Evolutionary conservation across 768 basidiomycete genomes (phyloP), one percentile per base, ranked within the genome.

Genomic region (Pisolithus microcarpus): DNA sequence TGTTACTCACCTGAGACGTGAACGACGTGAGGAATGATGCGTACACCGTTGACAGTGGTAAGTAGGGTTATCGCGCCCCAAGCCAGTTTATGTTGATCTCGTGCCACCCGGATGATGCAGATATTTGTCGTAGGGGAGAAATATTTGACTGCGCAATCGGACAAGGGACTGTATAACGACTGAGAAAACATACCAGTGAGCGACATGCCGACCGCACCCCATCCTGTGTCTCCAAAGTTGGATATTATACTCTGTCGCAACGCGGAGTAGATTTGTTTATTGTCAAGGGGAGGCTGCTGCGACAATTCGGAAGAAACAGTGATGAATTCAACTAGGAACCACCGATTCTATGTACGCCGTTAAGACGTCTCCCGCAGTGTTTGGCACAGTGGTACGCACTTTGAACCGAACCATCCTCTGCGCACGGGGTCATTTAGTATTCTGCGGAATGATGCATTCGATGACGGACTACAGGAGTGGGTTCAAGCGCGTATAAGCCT

Each of bases 261-360:
- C 0, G 90, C 82, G 3, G 72, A 64, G 68, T 79, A 89, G 46
- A 93, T 77, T 18, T 77, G 75, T 58, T 81, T 85, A n/a, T 77
- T 74, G 43, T 81, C 81, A 10, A 87, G 61, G 44, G 66, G 56
- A 31, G 48, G 24, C 21, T 49, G 51, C 18, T 52, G 34, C 51
- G 49, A 45, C 43, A 21, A 51, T 38, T 54, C 48, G 38, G 51
- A 37, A 19, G 69, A 64, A 8, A 78, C 64, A 1, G 75, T 70
- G 36, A 93, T 77, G 60, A 94, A 84, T 66, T 95, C 91, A 49
- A 92, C 82, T 31, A 95, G 80, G 11, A 94, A 68, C 87, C 91
- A 92, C 36, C 91, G 80, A 64, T 92, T 93, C 90, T 91, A 55
- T 21, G 16, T 21, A 18, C 9, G 31, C 34, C 31, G 21, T n/a